A percentile compares a stretch with the other conserved stretches of the same genome.
Conservation (phyloP, 176 grass and related monocot species). For the Pontederia crassipes region DNA sequence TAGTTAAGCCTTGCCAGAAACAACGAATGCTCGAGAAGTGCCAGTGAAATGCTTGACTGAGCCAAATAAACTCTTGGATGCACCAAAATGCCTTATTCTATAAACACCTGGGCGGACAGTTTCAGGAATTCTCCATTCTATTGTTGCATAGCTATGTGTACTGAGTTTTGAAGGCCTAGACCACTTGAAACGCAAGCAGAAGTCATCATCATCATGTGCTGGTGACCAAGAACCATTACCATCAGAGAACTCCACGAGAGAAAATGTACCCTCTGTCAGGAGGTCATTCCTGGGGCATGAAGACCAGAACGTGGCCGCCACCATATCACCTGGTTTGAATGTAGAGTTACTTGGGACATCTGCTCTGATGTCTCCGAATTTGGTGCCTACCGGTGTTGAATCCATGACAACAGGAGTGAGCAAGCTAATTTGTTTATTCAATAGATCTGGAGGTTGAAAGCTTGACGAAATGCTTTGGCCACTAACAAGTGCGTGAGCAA, state of each 20-base stretch:
- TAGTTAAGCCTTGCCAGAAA: slow-evolving; percentile 20
- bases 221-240: slow-evolving; percentile 42
- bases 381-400: slow-evolving; percentile 41
- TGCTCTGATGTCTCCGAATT: slow-evolving; percentile 62
- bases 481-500: slow-evolving; percentile 53
- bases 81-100: slow-evolving; percentile 85
- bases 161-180: slow-evolving; percentile 61
- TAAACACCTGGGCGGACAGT: slow-evolving; percentile 50
- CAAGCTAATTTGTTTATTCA: slow-evolving; percentile 76
- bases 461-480: slow-evolving; percentile 41
- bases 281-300: slow-evolving; percentile 95
- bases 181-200: slow-evolving; percentile 81
- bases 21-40: slow-evolving; percentile 56
- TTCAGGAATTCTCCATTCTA: slow-evolving; percentile 82
- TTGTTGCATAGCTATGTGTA: slow-evolving; percentile 50
- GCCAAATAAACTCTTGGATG: slow-evolving; percentile 65
- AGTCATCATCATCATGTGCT: slow-evolving; percentile 81
- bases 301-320: slow-evolving; percentile 78
- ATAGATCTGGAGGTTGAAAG: slow-evolving; percentile 60
- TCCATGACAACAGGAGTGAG: slow-evolving; percentile 66
- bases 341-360: slow-evolving; percentile 60
- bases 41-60: slow-evolving; percentile 75
- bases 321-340: slow-evolving; percentile 51
- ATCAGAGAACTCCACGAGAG: slow-evolving; percentile 62
- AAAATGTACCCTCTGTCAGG: slow-evolving; percentile 57